A percentile compares a stretch with the other conserved stretches of the same genome.
Evolutionary conservation across 2,329 filamentous ascomycete species (phyloP).

Genomic region (Botryotinia globosa): DNA sequence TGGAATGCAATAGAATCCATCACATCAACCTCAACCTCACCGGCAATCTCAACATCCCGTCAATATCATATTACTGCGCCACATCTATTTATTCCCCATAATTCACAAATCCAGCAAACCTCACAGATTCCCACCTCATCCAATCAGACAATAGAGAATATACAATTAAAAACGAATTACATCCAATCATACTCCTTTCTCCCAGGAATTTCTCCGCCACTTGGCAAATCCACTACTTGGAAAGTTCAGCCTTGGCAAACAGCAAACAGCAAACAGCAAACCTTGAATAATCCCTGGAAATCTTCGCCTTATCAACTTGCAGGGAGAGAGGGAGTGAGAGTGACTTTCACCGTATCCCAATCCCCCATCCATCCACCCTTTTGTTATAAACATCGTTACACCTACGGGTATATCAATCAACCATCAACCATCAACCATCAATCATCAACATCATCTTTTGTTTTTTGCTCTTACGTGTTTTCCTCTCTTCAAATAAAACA

Average conservation of each 20-base stretch:
- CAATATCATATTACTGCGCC: not conserved
- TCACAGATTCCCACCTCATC: not conserved
- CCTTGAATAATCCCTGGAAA: not conserved
- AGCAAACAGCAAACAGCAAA: not conserved
- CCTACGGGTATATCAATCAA: not conserved
- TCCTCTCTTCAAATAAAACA: no score
- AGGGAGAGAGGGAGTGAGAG: not conserved
- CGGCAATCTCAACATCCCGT: not conserved
- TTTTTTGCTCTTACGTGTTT: not conserved
- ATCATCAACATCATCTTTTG: no score
- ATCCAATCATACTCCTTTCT: not conserved
- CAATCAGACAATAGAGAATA: not conserved
- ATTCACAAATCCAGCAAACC: not conserved
- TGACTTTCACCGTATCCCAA: constrained; percentile 10
- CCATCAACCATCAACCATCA: not conserved
- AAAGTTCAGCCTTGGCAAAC: constrained; percentile 7
- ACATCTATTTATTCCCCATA: not conserved
- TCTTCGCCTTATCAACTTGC: not conserved
- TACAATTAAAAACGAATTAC: not conserved
- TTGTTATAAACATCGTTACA: not conserved
- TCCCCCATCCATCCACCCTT: not conserved
- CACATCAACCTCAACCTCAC: no score
- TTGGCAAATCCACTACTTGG: not conserved
- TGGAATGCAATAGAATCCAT: not conserved
- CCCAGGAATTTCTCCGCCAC: not conserved